These are phyloP conservation scores for Cyberlindnera samutprakarnensis DNA, from an alignment of 805 yeast genomes.

Conservation along the genomic window DNA sequence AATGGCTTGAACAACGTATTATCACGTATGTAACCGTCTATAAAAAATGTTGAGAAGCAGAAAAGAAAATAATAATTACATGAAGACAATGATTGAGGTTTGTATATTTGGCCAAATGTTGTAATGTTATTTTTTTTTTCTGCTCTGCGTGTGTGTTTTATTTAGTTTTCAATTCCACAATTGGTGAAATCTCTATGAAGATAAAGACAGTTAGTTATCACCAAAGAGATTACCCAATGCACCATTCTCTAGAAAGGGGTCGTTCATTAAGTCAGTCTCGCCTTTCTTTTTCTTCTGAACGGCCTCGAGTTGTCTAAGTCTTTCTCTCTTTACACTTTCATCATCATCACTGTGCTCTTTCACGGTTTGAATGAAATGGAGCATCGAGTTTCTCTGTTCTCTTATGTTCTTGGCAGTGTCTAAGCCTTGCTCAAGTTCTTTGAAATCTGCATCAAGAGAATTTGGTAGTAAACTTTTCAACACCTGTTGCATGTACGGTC, in stretches of 20 bases:
- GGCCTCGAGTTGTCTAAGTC: conserved; percentile 48
- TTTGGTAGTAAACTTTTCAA: conserved; percentile 47
- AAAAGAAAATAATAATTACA: too few species aligned
- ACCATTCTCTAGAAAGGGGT: conserved; percentile 65
- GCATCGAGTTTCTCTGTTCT: conserved; percentile 73
- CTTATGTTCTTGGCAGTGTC: conserved; percentile 60
- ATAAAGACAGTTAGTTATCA: too few species aligned
- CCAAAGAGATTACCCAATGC: conserved; percentile 55
- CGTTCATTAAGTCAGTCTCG: conserved; percentile 53
- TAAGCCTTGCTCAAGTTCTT: conserved; percentile 55
- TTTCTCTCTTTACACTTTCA: conserved; percentile 35
- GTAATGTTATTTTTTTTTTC: too few species aligned
- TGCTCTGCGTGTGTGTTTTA: too few species aligned
- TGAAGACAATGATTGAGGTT: too few species aligned
- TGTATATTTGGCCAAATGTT: too few species aligned
- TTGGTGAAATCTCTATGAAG: too few species aligned
- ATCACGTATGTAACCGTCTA: too few species aligned
- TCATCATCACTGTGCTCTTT: conserved; percentile 41
- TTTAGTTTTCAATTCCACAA: too few species aligned
- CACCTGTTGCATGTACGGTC: conserved; percentile 59
- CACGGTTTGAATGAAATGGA: conserved; percentile 65
- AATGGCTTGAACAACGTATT: too few species aligned
- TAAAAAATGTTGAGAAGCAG: too few species aligned
- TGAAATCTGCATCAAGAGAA: conserved; percentile 48
- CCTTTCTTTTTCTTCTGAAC: conserved; percentile 43